Conservation (phyloP, 352 stramenopile genomes). For the Phytophthora idaei region DNA sequence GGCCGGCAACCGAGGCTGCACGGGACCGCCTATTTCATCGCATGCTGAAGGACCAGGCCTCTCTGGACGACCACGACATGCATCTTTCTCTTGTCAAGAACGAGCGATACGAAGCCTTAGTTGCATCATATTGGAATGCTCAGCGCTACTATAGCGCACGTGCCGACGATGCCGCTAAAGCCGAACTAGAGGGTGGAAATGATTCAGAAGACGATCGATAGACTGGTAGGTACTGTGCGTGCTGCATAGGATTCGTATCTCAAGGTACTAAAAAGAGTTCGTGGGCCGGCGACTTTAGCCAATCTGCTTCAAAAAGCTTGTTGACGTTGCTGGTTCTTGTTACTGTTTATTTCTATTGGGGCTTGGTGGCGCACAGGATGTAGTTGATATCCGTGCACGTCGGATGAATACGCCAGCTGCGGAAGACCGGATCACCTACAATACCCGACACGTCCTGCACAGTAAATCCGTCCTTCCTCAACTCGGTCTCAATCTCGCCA, state of each 20-base stretch:
- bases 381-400: slow-evolving; percentile 86
- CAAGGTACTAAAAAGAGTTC: slow-evolving; percentile 1
- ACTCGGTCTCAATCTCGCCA: slow-evolving; percentile 58
- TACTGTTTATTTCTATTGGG: slow-evolving; percentile 28
- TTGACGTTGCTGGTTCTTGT: slow-evolving; percentile 6
- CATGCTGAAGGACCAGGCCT: slow-evolving; percentile 73
- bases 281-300: not conserved
- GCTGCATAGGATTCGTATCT: not conserved
- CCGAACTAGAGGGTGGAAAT: not conserved
- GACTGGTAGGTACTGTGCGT: slow-evolving; percentile 1
- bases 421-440: slow-evolving; percentile 75
- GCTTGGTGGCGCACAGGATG: slow-evolving; percentile 80
- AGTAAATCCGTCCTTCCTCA: slow-evolving; percentile 62
- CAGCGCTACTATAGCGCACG: slow-evolving; percentile 40
- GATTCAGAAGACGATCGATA: slow-evolving; percentile 21
- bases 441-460: slow-evolving; percentile 81
- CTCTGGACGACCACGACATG: slow-evolving; percentile 45
- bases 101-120: slow-evolving; percentile 58
- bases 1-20: slow-evolving; percentile 45
- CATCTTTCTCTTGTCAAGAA: slow-evolving; percentile 50
- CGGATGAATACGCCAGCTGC: slow-evolving; percentile 74
- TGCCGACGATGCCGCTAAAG: slow-evolving; percentile 8
- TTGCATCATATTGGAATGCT: slow-evolving; percentile 46
- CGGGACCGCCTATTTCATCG: slow-evolving; percentile 69
- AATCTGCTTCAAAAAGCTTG: not conserved